Evolutionary conservation across 129 eudicot genomes (phyloP).

Genomic region (Ambrosia trifida): DNA sequence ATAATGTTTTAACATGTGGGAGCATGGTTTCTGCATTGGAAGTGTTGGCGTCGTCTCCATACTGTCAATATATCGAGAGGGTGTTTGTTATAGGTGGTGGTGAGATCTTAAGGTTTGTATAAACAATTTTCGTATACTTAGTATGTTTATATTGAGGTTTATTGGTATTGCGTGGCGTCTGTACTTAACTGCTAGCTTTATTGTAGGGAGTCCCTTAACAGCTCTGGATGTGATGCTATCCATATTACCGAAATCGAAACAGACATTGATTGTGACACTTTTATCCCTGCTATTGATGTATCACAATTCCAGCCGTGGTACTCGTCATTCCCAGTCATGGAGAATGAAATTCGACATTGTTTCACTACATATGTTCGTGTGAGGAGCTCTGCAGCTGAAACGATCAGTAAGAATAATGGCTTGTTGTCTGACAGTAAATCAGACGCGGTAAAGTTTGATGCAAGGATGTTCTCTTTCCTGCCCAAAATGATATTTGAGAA

Average conservation of each 20-base stretch:
- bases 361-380: conserved; percentile 79
- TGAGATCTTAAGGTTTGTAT: conserved; percentile 63
- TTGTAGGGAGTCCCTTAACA: conserved; percentile 89
- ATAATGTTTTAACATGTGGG: conserved; percentile 74
- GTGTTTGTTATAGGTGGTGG: conserved; percentile 97
- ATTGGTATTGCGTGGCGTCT: not conserved
- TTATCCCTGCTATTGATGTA: conserved; percentile 69
- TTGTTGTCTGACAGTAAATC: conserved; percentile 30
- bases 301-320: conserved; percentile 85
- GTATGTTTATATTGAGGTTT: conserved; percentile 1
- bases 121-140: conserved; percentile 10
- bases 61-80: conserved; percentile 65
- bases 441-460: conserved; percentile 44
- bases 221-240: conserved; percentile 80
- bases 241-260: conserved; percentile 81
- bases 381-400: conserved; percentile 41
- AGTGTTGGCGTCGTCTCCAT: conserved; percentile 66
- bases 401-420: conserved; percentile 24
- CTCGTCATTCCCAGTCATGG: conserved; percentile 63
- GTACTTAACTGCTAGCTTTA: conserved; percentile 20
- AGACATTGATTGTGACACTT: conserved; percentile 72
- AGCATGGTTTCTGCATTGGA: conserved; percentile 78
- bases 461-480: conserved; percentile 53
- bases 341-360: conserved; percentile 56
- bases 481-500: conserved; percentile 78